These are phyloP conservation scores for Leucosporidium yakuticum DNA, from an alignment of 768 basidiomycete species.

Conservation along the genomic window DNA sequence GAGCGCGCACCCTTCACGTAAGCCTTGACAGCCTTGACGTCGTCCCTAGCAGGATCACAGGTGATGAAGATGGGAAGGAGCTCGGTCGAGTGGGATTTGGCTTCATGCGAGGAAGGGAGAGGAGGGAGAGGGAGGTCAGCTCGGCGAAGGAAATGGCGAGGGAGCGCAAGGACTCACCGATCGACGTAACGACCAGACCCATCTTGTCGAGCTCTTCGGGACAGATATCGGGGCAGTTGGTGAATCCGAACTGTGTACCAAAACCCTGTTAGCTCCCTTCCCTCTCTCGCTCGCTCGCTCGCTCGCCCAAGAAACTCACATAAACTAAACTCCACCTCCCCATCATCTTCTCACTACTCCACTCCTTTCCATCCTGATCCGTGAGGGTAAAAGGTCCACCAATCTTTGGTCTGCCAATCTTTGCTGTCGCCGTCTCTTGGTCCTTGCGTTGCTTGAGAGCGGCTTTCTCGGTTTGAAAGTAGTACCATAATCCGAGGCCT, in stretches of 20 bases:
- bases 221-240: constrained; percentile 98
- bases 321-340: constrained; percentile 73
- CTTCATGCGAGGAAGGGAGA: constrained; percentile 6
- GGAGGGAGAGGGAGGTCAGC: background rate
- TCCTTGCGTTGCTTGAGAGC: constrained; percentile 70
- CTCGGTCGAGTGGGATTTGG: constrained; percentile 50
- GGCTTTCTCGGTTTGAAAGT: constrained; percentile 82
- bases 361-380: constrained; percentile 60
- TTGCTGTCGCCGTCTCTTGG: constrained; percentile 64
- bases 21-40: constrained; percentile 47
- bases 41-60: constrained; percentile 91
- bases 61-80: constrained; percentile 91
- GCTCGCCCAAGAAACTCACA: constrained; percentile 48
- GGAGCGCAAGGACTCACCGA: constrained; percentile 54
- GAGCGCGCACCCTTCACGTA: constrained; percentile 45
- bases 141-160: background rate
- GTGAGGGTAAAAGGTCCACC: constrained; percentile 83
- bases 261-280: background rate
- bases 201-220: constrained; percentile 97
- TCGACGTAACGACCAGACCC: constrained; percentile 62
- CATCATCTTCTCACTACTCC: constrained; percentile 73
- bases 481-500: constrained; percentile 73
- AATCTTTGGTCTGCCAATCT: constrained; percentile 76
- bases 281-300: background rate
- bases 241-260: constrained; percentile 78